A percentile compares a stretch with the other conserved stretches of the same genome.
Evolutionary conservation across 2,329 filamentous ascomycete genomes (phyloP).

Genomic region (Zelopaecilomyces penicillatus): DNA sequence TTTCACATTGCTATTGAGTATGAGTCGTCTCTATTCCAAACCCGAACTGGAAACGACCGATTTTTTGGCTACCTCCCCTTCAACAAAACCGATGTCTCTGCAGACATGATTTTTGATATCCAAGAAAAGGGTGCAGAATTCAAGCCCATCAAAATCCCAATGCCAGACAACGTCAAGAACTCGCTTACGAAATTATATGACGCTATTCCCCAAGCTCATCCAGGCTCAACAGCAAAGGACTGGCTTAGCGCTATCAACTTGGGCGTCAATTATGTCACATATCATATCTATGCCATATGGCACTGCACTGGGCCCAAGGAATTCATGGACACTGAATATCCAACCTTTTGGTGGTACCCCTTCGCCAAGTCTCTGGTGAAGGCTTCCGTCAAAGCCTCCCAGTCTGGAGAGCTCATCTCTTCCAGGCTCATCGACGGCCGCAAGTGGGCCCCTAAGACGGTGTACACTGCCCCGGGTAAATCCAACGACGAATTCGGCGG

Average conservation of each 20-base stretch:
- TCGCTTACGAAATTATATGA: constrained; percentile 23
- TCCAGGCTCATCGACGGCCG: constrained; percentile 22
- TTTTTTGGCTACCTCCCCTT: constrained; percentile 27
- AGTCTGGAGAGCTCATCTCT: constrained; percentile 15
- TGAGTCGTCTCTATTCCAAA: constrained; percentile 32
- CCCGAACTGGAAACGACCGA: constrained; percentile 26
- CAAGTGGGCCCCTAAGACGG: constrained; percentile 17
- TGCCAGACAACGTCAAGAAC: constrained; percentile 23
- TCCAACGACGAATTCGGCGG: constrained; percentile 15
- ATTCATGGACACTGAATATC: constrained; percentile 22
- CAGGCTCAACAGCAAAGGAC: constrained; percentile 17
- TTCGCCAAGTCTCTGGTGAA: constrained; percentile 22
- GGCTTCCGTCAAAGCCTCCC: constrained; percentile 18
- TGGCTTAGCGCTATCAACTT: constrained; percentile 26
- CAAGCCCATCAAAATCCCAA: constrained; percentile 20
- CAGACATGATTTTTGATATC: constrained; percentile 16
- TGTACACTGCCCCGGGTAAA: constrained; percentile 8
- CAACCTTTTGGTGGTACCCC: constrained; percentile 31
- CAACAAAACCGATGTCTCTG: constrained; percentile 16
- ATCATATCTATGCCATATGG: constrained; percentile 27
- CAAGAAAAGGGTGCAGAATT: constrained; percentile 18
- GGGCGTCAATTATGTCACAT: constrained; percentile 29
- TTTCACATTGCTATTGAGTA: constrained; percentile 33
- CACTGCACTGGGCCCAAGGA: constrained; percentile 32
- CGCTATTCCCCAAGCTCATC: constrained; percentile 19